These are phyloP conservation scores for Salix exigua DNA, from an alignment of 345 rosid genomes.

Conservation along the genomic window DNA sequence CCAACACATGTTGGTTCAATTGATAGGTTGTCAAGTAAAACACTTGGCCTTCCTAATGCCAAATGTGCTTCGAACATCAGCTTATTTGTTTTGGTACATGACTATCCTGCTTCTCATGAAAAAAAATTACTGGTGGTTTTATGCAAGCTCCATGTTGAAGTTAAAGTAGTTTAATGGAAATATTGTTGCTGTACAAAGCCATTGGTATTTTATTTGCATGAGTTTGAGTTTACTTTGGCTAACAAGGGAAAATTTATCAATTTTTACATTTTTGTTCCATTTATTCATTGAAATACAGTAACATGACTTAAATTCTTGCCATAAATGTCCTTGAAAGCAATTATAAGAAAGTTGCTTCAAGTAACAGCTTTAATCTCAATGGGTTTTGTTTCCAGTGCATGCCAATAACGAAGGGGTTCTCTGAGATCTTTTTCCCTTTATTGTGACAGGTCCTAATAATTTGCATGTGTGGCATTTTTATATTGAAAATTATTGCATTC, in stretches of 20 bases:
- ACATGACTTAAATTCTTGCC: no score
- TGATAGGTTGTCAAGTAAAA: constrained; percentile 74
- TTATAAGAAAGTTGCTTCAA: background rate
- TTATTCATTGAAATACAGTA: background rate
- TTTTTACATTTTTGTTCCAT: background rate
- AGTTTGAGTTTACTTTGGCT: background rate
- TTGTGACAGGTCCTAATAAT: background rate
- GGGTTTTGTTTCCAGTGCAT: background rate
- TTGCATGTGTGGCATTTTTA: background rate
- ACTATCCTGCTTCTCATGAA: background rate
- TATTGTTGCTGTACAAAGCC: background rate
- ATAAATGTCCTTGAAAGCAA: background rate
- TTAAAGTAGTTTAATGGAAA: no score
- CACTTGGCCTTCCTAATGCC: constrained; percentile 48
- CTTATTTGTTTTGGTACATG: constrained; percentile 62
- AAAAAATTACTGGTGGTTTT: no score
- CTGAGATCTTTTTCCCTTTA: background rate
- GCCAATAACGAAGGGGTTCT: background rate
- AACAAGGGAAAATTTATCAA: background rate
- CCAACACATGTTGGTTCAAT: constrained; percentile 50
- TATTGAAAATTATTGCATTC: background rate
- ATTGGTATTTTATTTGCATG: background rate
- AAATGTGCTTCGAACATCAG: constrained; percentile 54
- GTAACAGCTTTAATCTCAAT: background rate
- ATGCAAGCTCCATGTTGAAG: background rate